Evolutionary conservation across 805 yeast species (phyloP), one percentile per base, ranked within the genome.

Genomic region (Barnettozyma botsteinii): DNA sequence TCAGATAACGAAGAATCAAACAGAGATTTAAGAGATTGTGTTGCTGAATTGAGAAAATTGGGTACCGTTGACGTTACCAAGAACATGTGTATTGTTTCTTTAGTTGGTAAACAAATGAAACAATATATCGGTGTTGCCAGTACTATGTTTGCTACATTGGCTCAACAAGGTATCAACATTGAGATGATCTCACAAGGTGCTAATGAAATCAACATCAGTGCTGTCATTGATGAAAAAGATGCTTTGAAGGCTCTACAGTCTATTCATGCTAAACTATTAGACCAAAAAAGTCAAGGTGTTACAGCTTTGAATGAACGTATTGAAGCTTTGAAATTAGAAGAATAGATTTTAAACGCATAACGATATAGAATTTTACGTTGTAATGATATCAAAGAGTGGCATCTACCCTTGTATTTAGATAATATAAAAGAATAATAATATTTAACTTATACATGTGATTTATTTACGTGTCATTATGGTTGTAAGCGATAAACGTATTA

Each of bases 121-220:
- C 96, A 89, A 59, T 77, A 83, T 60, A 85, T 93, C 45, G 98
- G 98, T 57, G 89, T 87, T 59, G 98, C 98, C 0, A 96, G 97
- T 34, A 81, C 87, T 50, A 91, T 91, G 96, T 93, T 93, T 68
- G 80, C 88, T 52, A 86, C 94, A 2, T 69, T 93, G 51, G 97
- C 98, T 7, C 89, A 85, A 56, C 94, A 91, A 55, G 75, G 77
- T 33, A 83, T 93, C 58, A 93, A 93, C 65, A 87, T 93, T 52
- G 98, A 93, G 64, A 93, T 93, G 98, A 93, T 93, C 64, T 77
- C 88, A 42, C 98, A 93, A 72, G 98, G 98, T 54, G 96, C 98
- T 15, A 91, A 91, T 57, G 98, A 93, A 65, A 93, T 93, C 57
- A 93, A 93, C 61, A 93, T 93, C 38, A 85, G 95, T 25, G 94